These are phyloP conservation scores for Adansonia grandidieri DNA, from an alignment of 441 rosid species.

Conservation along the genomic window DNA sequence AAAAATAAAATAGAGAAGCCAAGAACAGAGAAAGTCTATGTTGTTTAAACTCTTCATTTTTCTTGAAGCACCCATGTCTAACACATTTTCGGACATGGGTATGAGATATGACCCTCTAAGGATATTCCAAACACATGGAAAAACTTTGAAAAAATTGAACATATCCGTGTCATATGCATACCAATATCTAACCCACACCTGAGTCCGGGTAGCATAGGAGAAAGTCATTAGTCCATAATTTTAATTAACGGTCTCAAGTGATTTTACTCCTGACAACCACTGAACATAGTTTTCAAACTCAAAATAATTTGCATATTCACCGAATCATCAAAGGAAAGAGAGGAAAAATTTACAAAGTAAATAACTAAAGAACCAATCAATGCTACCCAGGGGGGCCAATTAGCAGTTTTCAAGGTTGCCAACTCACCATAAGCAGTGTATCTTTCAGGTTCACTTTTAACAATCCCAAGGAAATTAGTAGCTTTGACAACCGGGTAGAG, in stretches of 20 bases:
- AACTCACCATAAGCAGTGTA: constrained; percentile 75
- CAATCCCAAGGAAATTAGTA: constrained; percentile 62
- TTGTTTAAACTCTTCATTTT: too few species aligned
- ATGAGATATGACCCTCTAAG: too few species aligned
- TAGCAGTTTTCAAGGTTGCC: constrained; percentile 18
- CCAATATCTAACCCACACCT: too few species aligned
- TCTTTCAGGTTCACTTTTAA: constrained; percentile 81
- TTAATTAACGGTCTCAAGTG: not conserved
- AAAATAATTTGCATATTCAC: not conserved
- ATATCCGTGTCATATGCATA: too few species aligned
- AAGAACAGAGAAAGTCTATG: not conserved
- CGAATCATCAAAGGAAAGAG: not conserved
- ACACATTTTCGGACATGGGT: too few species aligned
- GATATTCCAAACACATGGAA: too few species aligned
- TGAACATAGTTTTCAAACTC: not conserved
- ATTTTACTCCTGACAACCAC: not conserved
- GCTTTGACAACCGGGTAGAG: constrained; percentile 64
- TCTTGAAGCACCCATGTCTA: too few species aligned
- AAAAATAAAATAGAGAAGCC: constrained; percentile 17
- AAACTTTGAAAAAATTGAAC: too few species aligned
- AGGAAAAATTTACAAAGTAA: not conserved
- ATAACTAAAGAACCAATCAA: constrained; percentile 10
- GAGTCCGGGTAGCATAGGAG: too few species aligned
- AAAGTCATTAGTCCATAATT: not conserved
- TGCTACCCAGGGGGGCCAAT: not conserved